A percentile compares a stretch with the other conserved stretches of the same genome.
Conservation (phyloP, 192 early-diverging fungal species). For the Rhizoclosmatium sp. region DNA sequence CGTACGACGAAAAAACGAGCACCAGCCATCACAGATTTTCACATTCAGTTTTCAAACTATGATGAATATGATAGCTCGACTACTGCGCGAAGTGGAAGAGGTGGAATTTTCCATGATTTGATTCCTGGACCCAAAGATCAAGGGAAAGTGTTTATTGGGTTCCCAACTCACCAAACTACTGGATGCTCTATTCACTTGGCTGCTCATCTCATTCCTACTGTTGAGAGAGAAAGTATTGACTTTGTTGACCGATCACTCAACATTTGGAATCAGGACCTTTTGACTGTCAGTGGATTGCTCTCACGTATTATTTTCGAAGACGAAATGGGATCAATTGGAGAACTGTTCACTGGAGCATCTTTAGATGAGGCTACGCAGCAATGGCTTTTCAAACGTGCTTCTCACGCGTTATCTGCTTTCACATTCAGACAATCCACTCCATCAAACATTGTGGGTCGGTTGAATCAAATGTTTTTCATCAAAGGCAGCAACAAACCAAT, state of each 20-base stretch:
- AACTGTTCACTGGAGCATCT: constrained; percentile 54
- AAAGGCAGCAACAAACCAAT: constrained; percentile 54
- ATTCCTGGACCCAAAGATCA: constrained; percentile 75
- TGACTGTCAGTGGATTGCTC: constrained; percentile 77
- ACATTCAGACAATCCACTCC: constrained; percentile 79
- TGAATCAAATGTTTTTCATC: constrained; percentile 68
- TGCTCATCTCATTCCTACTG: constrained; percentile 88
- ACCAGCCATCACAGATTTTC: constrained; percentile 71
- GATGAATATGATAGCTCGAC: constrained; percentile 79
- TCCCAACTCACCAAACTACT: constrained; percentile 91
- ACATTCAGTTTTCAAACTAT: constrained; percentile 74
- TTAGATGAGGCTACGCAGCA: constrained; percentile 51
- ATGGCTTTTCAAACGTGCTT: constrained; percentile 72
- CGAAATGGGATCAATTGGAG: constrained; percentile 68
- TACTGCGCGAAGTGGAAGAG: constrained; percentile 46
- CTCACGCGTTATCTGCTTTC: constrained; percentile 73
- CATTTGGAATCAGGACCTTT: constrained; percentile 83
- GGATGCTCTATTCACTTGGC: constrained; percentile 81
- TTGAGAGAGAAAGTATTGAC: constrained; percentile 89
- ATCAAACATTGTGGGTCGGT: constrained; percentile 64
- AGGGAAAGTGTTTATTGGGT: constrained; percentile 87
- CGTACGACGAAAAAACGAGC: constrained; percentile 88
- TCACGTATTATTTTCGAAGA: constrained; percentile 80
- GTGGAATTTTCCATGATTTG: constrained; percentile 76
- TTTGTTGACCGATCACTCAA: constrained; percentile 84